These are phyloP conservation scores for Rhodomyrtus psidioides DNA, from an alignment of 441 rosid genomes.

Conservation along the genomic window DNA sequence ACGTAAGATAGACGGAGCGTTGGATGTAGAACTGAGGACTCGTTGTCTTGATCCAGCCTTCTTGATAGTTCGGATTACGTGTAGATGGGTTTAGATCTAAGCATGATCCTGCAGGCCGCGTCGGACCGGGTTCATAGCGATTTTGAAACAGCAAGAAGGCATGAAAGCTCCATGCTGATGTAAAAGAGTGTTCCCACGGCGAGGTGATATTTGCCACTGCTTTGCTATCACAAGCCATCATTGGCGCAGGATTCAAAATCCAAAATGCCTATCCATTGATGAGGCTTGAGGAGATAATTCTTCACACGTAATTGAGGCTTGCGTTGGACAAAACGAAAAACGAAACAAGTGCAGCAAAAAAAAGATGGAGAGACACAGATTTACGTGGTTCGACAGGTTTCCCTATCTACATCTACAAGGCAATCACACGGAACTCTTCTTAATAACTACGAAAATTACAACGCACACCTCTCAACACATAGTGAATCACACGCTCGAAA, in stretches of 20 bases:
- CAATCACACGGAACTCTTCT: too few species aligned
- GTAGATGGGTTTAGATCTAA: neutral
- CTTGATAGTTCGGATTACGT: too few species aligned
- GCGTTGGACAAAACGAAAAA: too few species aligned
- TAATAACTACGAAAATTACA: too few species aligned
- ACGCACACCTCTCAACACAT: too few species aligned
- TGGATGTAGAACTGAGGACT: neutral
- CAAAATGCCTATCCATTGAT: neutral
- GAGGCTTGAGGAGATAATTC: neutral
- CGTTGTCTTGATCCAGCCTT: neutral
- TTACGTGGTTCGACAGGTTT: too few species aligned
- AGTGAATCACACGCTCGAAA: too few species aligned
- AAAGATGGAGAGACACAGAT: too few species aligned
- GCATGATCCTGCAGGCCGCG: accelerated
- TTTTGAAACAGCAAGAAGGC: neutral
- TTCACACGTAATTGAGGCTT: too few species aligned
- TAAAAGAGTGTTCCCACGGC: neutral
- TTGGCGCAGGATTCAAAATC: neutral
- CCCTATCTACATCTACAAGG: too few species aligned
- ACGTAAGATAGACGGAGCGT: neutral
- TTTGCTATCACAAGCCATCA: neutral
- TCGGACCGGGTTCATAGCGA: neutral
- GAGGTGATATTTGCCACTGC: neutral
- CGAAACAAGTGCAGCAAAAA: too few species aligned
- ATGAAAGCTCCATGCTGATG: neutral